Base-by-base conservation (phyloP, 75 land plant genomes). In the Chamaecyparis obtusa region DNA sequence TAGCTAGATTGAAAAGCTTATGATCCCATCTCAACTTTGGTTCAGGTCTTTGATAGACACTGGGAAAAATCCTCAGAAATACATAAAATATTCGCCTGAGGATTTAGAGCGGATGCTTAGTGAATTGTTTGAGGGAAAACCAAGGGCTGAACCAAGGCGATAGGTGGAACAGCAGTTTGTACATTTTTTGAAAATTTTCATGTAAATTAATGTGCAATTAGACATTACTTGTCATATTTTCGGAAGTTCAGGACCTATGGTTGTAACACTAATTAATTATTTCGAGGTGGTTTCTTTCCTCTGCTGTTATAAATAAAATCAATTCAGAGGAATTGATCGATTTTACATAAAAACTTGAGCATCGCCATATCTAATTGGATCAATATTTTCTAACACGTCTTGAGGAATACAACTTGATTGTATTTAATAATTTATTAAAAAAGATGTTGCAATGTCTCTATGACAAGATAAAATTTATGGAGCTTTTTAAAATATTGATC, bases 111-210 rank as follows among this genome's bases (percentile, higher is more conserved):
- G 90, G 7, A 91, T 95, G 93, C 89, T 98, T 78, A 93, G 94
- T 27, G 95, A 98, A 72, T 92, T 98, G 64, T 98, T 98, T 85
- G 99, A 98, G 85, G 96, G 96, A 27, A 98, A 92, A 86, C 88
- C 92, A 27, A 81, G 87, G 86, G 89, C 83, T 74, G 96, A 96
- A 60, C 91, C 87, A 19, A 93, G 88, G 77, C 76, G 93, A 46
- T 95, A 92, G 85, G 55, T 51, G 35, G 86, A 81, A 81, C 48
- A 13, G n/a, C 46, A 19, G 24, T 78, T 24, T 78, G 83, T 81
- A 81, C 30, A 44, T 81, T 81, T 64, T 44, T 44, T 15, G 3
- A 33, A n/a, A 81, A n/a, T 3, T 46, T 81, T n/a, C 9, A 46
- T 81, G 83, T 81, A 81, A 81, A 81, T 81, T 81, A 81, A 24